Base-by-base conservation (phyloP, 208 protist genomes). In the Leishmania tropica region DNA sequence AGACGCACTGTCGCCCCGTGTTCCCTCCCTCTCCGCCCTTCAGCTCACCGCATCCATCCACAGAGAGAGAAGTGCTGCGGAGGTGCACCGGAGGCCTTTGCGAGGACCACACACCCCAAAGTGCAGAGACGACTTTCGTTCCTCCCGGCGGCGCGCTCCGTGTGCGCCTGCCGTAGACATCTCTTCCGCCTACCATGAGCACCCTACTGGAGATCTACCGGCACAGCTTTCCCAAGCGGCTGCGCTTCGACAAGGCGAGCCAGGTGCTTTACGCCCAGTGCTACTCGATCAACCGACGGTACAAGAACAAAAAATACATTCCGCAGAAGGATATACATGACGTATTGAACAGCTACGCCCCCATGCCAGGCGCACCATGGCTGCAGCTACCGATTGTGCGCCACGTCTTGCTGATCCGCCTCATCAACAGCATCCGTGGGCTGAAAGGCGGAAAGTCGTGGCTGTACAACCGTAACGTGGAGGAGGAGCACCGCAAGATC, bases 291-390 rank as follows among this genome's bases (percentile, higher is more conserved):
- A 80, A 87, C 21, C 81, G 85, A 67, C 92, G 86, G 68, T 87
- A 94, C 80, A 93, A 89, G 74, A 84, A 93, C 83, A 94, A 88
- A 70, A 94, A 94, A 80, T 96, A 96, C 73, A 95, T 98, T 60
- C 89, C 92, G 5, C 88, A 89, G 75, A 56, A 76, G 11, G 90
- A 92, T 15, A 91, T 98, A 45, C 84, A 85, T 51, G 75, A 91
- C 45, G 80, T 97, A 0, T 65, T 98, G 71, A 75, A 91, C 78
- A 76, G 85, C 35, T 97, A 95, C 77, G 79, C 75, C 35, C 79
- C 80, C 3, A 81, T 95, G 58, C 95, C 93, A 1, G 85, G 89
- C 28, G 84, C 85, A 17, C 89, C 91, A n/a, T 92, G 86, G 85
- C 77, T 96, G 62, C 91, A 95, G 76, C 81, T 96, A 47, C 95